phyloP scores from a whole-genome alignment of 176 grass and related monocot species.

The Oropetium thomaeum region DNA sequence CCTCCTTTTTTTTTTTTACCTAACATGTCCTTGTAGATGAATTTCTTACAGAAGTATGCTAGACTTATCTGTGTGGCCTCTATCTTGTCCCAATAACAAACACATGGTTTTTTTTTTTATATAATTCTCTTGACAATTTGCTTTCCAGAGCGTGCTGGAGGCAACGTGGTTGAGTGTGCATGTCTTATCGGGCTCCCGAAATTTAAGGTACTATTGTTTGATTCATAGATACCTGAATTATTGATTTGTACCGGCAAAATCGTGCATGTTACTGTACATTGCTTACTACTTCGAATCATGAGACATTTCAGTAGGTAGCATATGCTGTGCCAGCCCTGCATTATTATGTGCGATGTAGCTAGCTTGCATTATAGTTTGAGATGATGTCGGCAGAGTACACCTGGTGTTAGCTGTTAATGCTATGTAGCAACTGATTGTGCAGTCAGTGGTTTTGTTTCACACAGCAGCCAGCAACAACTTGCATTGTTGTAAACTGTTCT shows the following conservation, averaged over 20 bases:
- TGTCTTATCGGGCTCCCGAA: conserved; percentile 85
- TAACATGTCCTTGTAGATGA: neutral
- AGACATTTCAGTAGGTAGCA: conserved; percentile 6
- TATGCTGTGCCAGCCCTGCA: neutral
- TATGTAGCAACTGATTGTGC: neutral
- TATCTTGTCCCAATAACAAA: neutral
- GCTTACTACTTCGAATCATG: neutral
- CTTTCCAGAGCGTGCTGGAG: conserved; percentile 73
- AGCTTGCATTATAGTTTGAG: conserved; percentile 20
- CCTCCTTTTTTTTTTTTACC: neutral
- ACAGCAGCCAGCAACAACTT: conserved; percentile 8
- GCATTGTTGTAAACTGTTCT: conserved; percentile 1
- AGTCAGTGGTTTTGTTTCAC: conserved; percentile 18
- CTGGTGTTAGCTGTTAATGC: conserved; percentile 5
- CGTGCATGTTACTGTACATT: neutral
- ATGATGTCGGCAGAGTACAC: conserved; percentile 1
- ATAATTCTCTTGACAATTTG: conserved; percentile 15
- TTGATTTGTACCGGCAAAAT: neutral
- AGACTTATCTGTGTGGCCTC: neutral
- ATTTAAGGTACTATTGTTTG: conserved; percentile 63
- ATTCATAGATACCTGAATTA: neutral
- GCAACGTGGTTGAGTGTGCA: conserved; percentile 82
- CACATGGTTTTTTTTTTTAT: neutral
- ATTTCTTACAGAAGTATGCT: neutral
- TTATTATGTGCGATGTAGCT: no score